Base-by-base conservation (phyloP, 495 filamentous ascomycete species). In the Trichoderma asperelloides region DNA sequence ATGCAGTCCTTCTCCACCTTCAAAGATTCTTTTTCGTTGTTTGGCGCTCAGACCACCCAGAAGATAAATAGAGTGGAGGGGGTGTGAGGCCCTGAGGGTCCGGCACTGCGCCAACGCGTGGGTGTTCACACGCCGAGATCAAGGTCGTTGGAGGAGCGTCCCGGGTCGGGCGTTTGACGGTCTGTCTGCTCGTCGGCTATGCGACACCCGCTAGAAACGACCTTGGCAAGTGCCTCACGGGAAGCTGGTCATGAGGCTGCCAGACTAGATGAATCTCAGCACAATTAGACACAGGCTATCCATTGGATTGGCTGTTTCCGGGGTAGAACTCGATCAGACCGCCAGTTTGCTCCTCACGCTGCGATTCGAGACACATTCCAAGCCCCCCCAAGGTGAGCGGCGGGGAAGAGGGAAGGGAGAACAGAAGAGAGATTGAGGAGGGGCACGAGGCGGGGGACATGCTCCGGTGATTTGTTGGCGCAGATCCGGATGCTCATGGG, bases 281-380 rank as follows among this genome's bases (percentile, higher is more conserved):
- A 47, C 15, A 28, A 27, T 12, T 28, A 28, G 55, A 13, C 5
- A 13, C 25, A 60, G 3, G 11, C 25, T 6, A 57, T 27, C 21
- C 49, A 60, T 60, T 60, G 27, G 55, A 60, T 60, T 60, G 27
- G 55, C 11, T 25, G 5, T 15, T 13, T 30, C 23, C 23, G 23
- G 55, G 23, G 55, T 21, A 21, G 15, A 12, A 16, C 49, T 27
- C 43, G 11, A 60, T 25, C 55, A 60, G 55, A 60, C 55, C 55
- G 55, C 55, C 27, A 60, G 25, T 60, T 30, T 60, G 55, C 11
- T 60, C 51, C 55, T 23, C 23, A 21, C 8, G 27, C 55, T 60
- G 55, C 16, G 25, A 33, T 18, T 60, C 55, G 55, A 60, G 55
- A 60, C 55, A 60, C 55, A 60, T 60, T 60, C 55, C 55, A 60